Conservation (phyloP, 2,329 filamentous ascomycete genomes). For the Gaeumannomyces sp. region DNA sequence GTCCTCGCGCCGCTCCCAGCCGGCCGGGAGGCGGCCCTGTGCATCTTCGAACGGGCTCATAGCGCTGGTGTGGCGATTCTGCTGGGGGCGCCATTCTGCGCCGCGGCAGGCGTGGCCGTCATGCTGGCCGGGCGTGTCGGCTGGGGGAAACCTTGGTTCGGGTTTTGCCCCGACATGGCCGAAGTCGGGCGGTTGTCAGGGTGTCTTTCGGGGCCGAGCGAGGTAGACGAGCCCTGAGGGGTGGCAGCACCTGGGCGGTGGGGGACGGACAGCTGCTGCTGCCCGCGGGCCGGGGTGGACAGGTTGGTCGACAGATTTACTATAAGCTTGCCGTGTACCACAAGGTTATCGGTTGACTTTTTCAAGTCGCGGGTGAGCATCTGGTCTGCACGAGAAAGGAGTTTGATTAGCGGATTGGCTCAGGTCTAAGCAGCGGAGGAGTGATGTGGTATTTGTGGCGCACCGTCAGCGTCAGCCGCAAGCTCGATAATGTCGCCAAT, state of each 20-base stretch:
- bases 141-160: constrained; percentile 17
- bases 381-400: constrained; percentile 59
- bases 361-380: constrained; percentile 98
- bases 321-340: constrained; percentile 96
- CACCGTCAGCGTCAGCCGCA: constrained; percentile 85
- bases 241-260: constrained; percentile 38
- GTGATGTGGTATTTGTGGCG: neutral
- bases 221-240: constrained; percentile 37
- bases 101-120: constrained; percentile 20
- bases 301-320: constrained; percentile 94
- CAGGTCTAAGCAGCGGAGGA: neutral
- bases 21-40: constrained; percentile 85
- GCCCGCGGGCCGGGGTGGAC: constrained; percentile 56
- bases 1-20: constrained; percentile 95
- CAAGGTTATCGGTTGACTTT: constrained; percentile 95
- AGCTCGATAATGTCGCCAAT: constrained; percentile 93
- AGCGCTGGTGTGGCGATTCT: constrained; percentile 42
- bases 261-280: constrained; percentile 22
- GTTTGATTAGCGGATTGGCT: constrained; percentile 19
- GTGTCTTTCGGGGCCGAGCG: constrained; percentile 34
- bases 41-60: constrained; percentile 94
- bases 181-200: constrained; percentile 45
- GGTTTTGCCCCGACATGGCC: constrained; percentile 31
- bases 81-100: constrained; percentile 23
- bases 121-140: constrained; percentile 41